Conservation (phyloP, 768 basidiomycete genomes). For the Leccinellum luteum region DNA sequence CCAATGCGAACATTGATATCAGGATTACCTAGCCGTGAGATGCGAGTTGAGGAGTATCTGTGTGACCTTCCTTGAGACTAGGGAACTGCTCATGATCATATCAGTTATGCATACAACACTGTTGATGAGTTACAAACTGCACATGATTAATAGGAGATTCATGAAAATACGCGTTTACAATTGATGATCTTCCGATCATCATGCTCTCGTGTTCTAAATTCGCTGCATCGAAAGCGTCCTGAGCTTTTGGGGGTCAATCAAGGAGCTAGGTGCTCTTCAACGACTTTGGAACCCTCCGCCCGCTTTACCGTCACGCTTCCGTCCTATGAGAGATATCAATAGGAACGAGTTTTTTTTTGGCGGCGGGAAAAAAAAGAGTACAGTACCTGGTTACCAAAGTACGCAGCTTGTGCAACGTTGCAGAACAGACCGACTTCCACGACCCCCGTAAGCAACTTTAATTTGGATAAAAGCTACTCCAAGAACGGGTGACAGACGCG, state of each 20-base stretch:
- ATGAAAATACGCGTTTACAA: background rate
- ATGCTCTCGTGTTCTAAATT: background rate
- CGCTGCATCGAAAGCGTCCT: background rate
- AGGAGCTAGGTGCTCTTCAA: slow-evolving; percentile 19
- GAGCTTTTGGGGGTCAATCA: background rate
- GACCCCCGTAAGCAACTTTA: slow-evolving; percentile 96
- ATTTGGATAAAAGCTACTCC: slow-evolving; percentile 64
- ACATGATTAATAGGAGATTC: background rate
- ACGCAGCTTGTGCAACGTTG: slow-evolving; percentile 89
- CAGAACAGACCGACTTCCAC: slow-evolving; percentile 99
- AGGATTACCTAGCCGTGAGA: background rate
- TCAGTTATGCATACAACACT: background rate
- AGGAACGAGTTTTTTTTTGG: background rate
- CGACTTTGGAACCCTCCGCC: slow-evolving; percentile 23
- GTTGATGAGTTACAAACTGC: background rate
- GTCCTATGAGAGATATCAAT: slow-evolving; percentile 40
- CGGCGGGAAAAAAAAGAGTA: background rate
- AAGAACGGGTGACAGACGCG: too few species aligned
- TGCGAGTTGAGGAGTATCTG: background rate
- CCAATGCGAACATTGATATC: background rate
- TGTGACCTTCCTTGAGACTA: background rate
- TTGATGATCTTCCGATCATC: background rate
- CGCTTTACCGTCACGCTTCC: slow-evolving; percentile 67
- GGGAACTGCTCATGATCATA: background rate
- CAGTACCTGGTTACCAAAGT: slow-evolving; percentile 84